Evolutionary conservation across 2,329 filamentous ascomycete species (phyloP).

Genomic region (Colletotrichum limetticola): DNA sequence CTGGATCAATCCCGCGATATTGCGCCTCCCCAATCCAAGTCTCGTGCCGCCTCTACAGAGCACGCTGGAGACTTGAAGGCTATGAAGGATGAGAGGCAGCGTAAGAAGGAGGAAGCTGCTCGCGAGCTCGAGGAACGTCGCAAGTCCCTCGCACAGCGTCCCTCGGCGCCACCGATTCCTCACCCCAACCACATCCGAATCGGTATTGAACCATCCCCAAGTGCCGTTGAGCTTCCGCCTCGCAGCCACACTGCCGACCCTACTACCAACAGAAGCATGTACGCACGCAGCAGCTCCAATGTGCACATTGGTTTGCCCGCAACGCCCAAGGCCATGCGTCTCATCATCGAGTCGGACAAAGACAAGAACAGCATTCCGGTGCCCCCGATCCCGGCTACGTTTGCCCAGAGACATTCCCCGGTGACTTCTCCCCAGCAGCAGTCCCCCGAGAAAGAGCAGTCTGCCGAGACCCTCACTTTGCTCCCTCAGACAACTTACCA

Average conservation of each 20-base stretch:
- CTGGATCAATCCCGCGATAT: slow-evolving; percentile 37
- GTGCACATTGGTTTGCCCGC: slow-evolving; percentile 83
- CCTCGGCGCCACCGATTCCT: slow-evolving; percentile 82
- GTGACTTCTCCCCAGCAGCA: slow-evolving; percentile 48
- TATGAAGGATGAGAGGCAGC: slow-evolving; percentile 69
- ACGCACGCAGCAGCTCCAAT: slow-evolving; percentile 51
- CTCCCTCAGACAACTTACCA: slow-evolving; percentile 50
- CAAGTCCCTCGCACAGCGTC: slow-evolving; percentile 82
- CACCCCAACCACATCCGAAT: slow-evolving; percentile 70
- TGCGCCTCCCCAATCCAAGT: slow-evolving; percentile 44
- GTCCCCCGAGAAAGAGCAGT: slow-evolving; percentile 46
- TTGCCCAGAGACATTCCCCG: slow-evolving; percentile 55
- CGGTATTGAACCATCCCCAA: slow-evolving; percentile 40
- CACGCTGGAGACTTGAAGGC: slow-evolving; percentile 64
- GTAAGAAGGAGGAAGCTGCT: slow-evolving; percentile 80
- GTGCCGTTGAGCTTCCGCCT: slow-evolving; percentile 57
- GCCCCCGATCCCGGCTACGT: slow-evolving; percentile 62
- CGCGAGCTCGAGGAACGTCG: slow-evolving; percentile 90
- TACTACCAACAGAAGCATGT: slow-evolving; percentile 61
- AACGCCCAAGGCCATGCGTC: slow-evolving; percentile 90
- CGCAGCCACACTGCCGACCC: slow-evolving; percentile 76
- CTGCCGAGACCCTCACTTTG: slow-evolving; percentile 54
- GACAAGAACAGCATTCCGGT: slow-evolving; percentile 48
- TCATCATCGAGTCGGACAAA: slow-evolving; percentile 73
- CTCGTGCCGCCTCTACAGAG: slow-evolving; percentile 54